Conservation (phyloP, 805 yeast genomes). For the Vanderwaltozyma polyspora region DNA sequence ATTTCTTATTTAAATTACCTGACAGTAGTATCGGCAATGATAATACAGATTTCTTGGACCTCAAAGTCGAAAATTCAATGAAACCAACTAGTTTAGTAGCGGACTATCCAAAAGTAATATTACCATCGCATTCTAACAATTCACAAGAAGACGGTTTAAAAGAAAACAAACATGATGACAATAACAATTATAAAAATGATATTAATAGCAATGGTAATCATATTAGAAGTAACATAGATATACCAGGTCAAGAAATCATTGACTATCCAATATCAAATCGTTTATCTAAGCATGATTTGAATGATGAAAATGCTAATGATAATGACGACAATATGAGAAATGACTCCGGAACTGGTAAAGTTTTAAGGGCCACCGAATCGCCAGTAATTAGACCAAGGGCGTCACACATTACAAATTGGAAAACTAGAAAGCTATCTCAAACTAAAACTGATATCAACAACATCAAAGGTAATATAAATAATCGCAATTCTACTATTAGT, state of each 20-base stretch:
- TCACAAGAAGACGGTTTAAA: not conserved
- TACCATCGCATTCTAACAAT: slow-evolving; percentile 13
- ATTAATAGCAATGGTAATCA: not conserved
- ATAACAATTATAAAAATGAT: slow-evolving; percentile 2
- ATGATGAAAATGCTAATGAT: slow-evolving; percentile 4
- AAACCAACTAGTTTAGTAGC: slow-evolving; percentile 5
- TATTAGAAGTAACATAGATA: not conserved
- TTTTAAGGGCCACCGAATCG: slow-evolving; percentile 19
- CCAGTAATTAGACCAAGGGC: slow-evolving; percentile 17
- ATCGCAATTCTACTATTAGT: not conserved
- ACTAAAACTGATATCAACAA: slow-evolving; percentile 1
- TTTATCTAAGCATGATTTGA: slow-evolving; percentile 1
- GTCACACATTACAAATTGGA: slow-evolving; percentile 1
- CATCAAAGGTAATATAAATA: too few species aligned
- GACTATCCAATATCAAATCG: slow-evolving; percentile 1
- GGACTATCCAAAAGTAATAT: slow-evolving; percentile 14
- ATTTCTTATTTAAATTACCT: slow-evolving; percentile 18
- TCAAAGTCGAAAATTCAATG: not conserved
- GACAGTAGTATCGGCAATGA: slow-evolving; percentile 11
- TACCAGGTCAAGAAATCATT: not conserved
- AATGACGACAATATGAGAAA: not conserved
- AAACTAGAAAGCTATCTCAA: slow-evolving; percentile 3
- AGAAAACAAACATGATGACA: slow-evolving; percentile 7
- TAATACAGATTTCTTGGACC: too few species aligned
- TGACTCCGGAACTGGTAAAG: not conserved